Evolutionary conservation across 768 basidiomycete species (phyloP), one percentile per base, ranked within the genome.

Genomic region (Rhizopogon vulgaris): DNA sequence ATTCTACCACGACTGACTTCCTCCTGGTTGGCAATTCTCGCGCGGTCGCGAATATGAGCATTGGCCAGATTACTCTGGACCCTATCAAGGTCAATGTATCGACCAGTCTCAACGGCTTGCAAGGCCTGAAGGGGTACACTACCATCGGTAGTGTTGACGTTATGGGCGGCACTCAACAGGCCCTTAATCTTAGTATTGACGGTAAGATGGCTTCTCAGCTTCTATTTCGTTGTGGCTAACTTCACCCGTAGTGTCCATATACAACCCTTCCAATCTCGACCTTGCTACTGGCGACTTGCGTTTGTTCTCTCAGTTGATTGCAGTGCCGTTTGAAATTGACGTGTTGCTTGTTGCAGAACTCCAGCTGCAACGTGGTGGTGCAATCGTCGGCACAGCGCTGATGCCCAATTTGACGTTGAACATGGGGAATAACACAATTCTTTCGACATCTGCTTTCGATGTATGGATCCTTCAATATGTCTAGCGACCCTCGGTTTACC

Each of bases 41-140:
- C 17, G 79, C 86, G 3, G 65, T 84, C 8, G 80, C 85, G 18
- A 82, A 75, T 55, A 75, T 75, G 60, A 79, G 76, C 60, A 72
- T 87, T 49, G 86, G 86, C 37, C 71, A 78, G 57, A 79, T 89
- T 52, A 81, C 78, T n/a, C 73, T 89, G 7, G 77, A 85, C 61
- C 76, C 83, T 5, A 87, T 89, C 64, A 79, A 78, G 52, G 84
- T 89, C 62, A 80, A 87, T 56, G 85, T 87, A 3, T 72, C 83
- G 6, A 81, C 83, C 4, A 72, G 69, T 14, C 66, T 89, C 43
- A 67, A 72, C 18, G 87, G 87, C 30, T 64, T 89, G 11, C 74
- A 75, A 59, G 85, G 85, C 27, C 64, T 88, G 38, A 74, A 82
- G 40, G 78, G 76, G 9, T 65, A 75, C 58, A 80, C 78, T 8